These are phyloP conservation scores for Saposhnikovia divaricata DNA, from an alignment of 129 eudicot species.

Conservation along the genomic window DNA sequence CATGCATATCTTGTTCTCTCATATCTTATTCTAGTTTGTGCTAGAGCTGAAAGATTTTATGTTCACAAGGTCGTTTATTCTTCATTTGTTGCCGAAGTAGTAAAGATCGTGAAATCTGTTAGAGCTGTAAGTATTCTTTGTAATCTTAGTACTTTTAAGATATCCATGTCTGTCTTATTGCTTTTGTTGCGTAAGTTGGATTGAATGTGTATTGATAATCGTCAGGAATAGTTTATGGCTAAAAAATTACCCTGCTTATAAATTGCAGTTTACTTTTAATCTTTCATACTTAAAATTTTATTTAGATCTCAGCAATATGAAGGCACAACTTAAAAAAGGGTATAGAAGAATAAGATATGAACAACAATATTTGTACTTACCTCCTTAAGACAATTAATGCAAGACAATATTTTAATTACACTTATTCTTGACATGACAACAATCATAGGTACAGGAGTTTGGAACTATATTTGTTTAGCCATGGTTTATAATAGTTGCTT, in stretches of 20 bases:
- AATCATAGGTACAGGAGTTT: not conserved
- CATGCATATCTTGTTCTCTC: too few relatives aligned
- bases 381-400: not conserved
- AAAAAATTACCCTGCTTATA: not conserved
- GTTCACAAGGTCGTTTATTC: slow-evolving; percentile 73
- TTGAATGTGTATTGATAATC: not conserved
- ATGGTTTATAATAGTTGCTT: not conserved
- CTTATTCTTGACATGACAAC: not conserved
- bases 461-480: not conserved
- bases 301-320: not conserved
- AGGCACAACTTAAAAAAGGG: not conserved
- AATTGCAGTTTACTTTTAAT: not conserved
- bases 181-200: not conserved
- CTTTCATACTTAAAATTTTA: not conserved
- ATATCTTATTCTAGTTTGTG: slow-evolving; percentile 36
- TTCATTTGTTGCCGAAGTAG: slow-evolving; percentile 78
- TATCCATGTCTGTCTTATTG: not conserved
- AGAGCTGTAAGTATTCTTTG: slow-evolving; percentile 59
- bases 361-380: not conserved
- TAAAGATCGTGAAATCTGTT: slow-evolving; percentile 81
- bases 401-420: not conserved
- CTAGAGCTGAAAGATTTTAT: slow-evolving; percentile 97
- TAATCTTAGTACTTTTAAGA: not conserved
- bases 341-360: not conserved
- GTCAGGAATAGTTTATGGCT: not conserved